phyloP scores from a whole-genome alignment of 257 asterid species.

The Forsythia suspensa region DNA sequence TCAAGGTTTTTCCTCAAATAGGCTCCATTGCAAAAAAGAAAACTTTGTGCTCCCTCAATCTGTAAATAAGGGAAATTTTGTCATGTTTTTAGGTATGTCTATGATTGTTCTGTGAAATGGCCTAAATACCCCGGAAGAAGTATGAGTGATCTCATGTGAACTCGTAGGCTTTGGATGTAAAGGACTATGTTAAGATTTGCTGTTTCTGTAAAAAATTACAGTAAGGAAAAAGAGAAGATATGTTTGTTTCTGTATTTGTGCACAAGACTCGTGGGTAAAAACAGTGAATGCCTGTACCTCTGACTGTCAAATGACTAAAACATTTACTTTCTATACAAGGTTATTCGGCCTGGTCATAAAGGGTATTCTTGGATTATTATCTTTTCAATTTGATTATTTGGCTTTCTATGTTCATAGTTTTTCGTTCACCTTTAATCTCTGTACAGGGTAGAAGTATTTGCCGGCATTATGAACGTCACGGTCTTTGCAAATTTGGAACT shows the following conservation, averaged over 20 bases:
- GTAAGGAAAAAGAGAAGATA: not conserved
- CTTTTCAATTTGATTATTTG: not conserved
- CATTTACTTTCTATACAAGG: not conserved
- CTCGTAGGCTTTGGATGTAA: not conserved
- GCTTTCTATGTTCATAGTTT: not conserved
- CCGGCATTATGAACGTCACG: slow-evolving; percentile 31
- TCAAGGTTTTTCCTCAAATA: not conserved
- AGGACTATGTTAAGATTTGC: not conserved
- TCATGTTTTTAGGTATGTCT: not conserved
- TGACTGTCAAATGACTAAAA: not conserved
- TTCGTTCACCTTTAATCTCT: not conserved
- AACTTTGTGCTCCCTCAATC: not conserved
- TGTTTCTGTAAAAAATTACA: not conserved
- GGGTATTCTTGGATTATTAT: not conserved
- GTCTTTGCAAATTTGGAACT: slow-evolving; percentile 37
- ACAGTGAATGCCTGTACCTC: not conserved
- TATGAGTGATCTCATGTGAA: not conserved
- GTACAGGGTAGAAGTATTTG: slow-evolving; percentile 37
- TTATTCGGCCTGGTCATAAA: not conserved
- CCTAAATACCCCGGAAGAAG: not conserved
- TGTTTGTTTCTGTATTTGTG: not conserved
- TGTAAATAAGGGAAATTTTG: not conserved
- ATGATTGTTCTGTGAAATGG: not conserved
- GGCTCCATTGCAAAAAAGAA: not conserved
- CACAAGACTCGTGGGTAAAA: not conserved